phyloP scores from a whole-genome alignment of 2,329 filamentous ascomycete species.

The Blumeriella jaapii region DNA sequence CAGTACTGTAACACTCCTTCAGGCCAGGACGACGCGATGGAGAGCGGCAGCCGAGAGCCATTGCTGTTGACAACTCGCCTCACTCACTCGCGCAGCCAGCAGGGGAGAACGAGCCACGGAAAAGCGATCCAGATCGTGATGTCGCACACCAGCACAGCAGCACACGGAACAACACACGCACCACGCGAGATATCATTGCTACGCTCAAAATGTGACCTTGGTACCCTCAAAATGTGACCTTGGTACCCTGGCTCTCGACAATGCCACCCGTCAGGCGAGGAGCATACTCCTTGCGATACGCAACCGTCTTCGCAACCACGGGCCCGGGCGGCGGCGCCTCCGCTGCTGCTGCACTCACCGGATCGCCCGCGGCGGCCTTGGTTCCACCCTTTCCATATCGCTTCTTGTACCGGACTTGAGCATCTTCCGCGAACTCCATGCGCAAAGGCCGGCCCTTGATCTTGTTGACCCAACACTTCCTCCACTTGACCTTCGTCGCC shows the following conservation, averaged over 20 bases:
- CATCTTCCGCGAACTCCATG: conserved; percentile 89
- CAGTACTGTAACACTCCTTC: too few species aligned
- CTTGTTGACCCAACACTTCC: conserved; percentile 77
- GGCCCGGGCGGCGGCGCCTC: conserved; percentile 17
- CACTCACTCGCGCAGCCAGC: too few species aligned
- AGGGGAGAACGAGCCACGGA: too few species aligned
- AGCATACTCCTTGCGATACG: conserved; percentile 34
- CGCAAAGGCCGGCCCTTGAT: conserved; percentile 71
- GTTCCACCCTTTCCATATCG: conserved; percentile 67
- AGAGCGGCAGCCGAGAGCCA: too few species aligned
- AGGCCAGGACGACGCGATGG: too few species aligned
- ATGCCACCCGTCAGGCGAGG: conserved; percentile 67
- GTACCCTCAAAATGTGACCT: conserved; percentile 59
- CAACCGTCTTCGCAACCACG: conserved; percentile 31
- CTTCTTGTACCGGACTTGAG: conserved; percentile 83
- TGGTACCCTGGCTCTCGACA: conserved; percentile 67
- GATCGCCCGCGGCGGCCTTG: conserved; percentile 18
- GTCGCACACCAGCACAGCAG: too few species aligned
- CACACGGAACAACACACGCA: too few species aligned
- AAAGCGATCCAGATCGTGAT: too few species aligned
- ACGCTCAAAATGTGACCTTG: neutral
- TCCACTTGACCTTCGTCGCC: conserved; percentile 50
- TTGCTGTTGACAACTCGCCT: too few species aligned
- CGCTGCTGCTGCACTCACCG: conserved; percentile 12
- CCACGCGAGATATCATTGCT: too few species aligned